Evolutionary conservation across 305 asterid species (phyloP).

Genomic region (Euphrasia arctica): DNA sequence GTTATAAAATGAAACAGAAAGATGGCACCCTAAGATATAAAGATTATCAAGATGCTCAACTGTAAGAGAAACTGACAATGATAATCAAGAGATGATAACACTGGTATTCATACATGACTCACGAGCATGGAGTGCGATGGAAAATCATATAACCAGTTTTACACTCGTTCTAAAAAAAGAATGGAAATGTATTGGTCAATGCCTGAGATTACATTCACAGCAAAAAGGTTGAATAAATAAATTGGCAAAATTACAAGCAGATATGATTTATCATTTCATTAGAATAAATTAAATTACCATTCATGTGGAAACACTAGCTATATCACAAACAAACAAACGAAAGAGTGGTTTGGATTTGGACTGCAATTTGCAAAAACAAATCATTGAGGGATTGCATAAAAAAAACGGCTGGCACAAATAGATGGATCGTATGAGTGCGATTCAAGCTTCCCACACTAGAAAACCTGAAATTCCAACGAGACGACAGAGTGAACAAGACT

Average conservation of each 20-base stretch:
- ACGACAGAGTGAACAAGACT: background rate
- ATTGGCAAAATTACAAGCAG: background rate
- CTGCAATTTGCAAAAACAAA: background rate
- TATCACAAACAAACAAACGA: background rate
- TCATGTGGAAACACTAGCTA: constrained; percentile 1
- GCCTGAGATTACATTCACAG: too few species aligned
- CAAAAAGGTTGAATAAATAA: background rate
- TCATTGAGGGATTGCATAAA: background rate
- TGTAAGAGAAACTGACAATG: background rate
- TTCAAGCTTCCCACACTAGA: background rate
- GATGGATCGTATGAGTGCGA: constrained; percentile 4
- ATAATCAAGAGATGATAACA: background rate
- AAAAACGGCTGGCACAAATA: background rate
- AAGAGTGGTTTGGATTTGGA: background rate
- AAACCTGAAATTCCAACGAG: background rate
- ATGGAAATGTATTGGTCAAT: too few species aligned
- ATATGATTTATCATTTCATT: background rate
- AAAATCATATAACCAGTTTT: background rate
- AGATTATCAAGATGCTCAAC: constrained; percentile 1
- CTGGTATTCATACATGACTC: background rate
- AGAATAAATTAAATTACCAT: background rate
- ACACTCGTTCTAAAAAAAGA: too few species aligned
- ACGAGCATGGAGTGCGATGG: background rate
- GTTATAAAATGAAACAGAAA: too few species aligned
- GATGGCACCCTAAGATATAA: too few species aligned